These are phyloP conservation scores for Calendula officinalis DNA, from an alignment of 129 eudicot species.

Conservation along the genomic window DNA sequence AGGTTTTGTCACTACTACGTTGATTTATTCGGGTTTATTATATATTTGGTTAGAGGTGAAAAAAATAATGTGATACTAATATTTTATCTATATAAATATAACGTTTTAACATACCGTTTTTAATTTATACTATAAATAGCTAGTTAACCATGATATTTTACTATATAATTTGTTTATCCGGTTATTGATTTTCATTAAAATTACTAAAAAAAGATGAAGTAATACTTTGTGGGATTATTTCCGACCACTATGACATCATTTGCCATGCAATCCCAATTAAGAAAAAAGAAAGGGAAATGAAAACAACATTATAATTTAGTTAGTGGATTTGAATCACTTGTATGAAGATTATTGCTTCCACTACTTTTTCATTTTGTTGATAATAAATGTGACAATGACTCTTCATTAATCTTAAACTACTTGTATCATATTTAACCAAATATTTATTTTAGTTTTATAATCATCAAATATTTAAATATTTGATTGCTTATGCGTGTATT, in stretches of 20 bases:
- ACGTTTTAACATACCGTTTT: too few species aligned
- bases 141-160: neutral
- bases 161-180: neutral
- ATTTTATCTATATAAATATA: too few species aligned
- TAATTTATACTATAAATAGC: too few species aligned
- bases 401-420: constrained; percentile 14
- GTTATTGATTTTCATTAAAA: neutral
- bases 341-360: constrained; percentile 19
- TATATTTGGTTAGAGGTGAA: too few species aligned
- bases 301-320: constrained; percentile 4
- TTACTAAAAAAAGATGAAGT: neutral
- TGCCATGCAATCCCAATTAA: constrained; percentile 27
- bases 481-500: neutral
- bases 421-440: neutral
- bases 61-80: too few species aligned
- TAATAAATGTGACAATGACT: constrained; percentile 17
- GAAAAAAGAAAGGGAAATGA: neutral
- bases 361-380: constrained; percentile 10
- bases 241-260: constrained; percentile 33
- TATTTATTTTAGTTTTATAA: neutral
- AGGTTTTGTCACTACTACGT: too few species aligned
- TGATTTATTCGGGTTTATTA: too few species aligned
- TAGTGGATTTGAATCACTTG: constrained; percentile 16
- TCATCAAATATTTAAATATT: neutral
- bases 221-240: constrained; percentile 17